Evolutionary conservation across 2,329 filamentous ascomycete genomes (phyloP).

Genomic region (Penicillium nordicum): DNA sequence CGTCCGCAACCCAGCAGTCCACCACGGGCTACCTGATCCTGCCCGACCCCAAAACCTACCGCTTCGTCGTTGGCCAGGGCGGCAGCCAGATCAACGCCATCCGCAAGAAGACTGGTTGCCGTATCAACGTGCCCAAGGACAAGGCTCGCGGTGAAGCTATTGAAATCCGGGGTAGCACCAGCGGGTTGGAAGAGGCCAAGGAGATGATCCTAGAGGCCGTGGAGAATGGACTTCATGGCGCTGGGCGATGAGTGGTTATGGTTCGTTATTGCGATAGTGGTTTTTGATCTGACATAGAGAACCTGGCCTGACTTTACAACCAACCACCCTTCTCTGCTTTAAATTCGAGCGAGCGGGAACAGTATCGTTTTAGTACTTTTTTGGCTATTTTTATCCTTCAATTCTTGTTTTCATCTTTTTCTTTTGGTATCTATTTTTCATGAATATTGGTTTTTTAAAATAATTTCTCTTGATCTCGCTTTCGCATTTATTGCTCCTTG

Average conservation of each 20-base stretch:
- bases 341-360: conserved; percentile 12
- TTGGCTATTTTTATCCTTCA: conserved; percentile 11
- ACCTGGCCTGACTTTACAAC: conserved; percentile 9
- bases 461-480: conserved; percentile 9
- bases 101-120: conserved; percentile 85
- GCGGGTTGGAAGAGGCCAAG: conserved; percentile 81
- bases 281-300: conserved; percentile 2
- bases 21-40: conserved; percentile 84
- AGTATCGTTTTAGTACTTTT: conserved; percentile 14
- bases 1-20: conserved; percentile 51
- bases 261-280: not conserved
- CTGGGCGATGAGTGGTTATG: conserved; percentile 12
- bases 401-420: conserved; percentile 14
- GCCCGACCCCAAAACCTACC: conserved; percentile 83
- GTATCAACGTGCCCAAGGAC: conserved; percentile 86
- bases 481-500: not conserved
- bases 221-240: conserved; percentile 39
- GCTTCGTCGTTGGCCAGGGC: conserved; percentile 82
- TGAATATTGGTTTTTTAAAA: conserved; percentile 18
- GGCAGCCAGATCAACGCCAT: conserved; percentile 92
- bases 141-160: conserved; percentile 76
- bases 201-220: conserved; percentile 86
- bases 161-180: conserved; percentile 75
- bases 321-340: conserved; percentile 7
- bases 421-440: conserved; percentile 11